Evolutionary conservation across 768 basidiomycete genomes (phyloP).

Genomic region (Tubosaeta sp.): DNA sequence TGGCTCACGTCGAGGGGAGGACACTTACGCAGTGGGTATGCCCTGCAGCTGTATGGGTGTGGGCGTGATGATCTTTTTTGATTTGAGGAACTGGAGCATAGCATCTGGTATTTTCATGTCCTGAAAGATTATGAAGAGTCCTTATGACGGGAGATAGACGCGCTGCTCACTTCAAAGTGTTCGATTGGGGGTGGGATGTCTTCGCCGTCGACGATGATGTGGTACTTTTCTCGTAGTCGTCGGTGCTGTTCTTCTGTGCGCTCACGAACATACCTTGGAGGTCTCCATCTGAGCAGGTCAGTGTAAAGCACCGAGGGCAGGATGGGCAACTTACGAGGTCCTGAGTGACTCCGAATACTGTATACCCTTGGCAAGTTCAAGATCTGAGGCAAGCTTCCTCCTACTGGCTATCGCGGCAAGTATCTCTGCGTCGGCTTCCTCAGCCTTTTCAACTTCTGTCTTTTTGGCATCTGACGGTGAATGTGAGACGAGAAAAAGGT

Average conservation of each 20-base stretch:
- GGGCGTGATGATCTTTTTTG: conserved; percentile 79
- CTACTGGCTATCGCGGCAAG: conserved; percentile 88
- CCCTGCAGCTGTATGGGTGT: conserved; percentile 98
- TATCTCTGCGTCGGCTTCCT: conserved; percentile 88
- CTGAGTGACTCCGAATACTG: conserved; percentile 82
- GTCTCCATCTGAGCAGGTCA: conserved; percentile 64
- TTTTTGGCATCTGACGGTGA: conserved; percentile 69
- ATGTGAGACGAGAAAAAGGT: conserved; percentile 14
- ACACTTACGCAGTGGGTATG: conserved; percentile 83
- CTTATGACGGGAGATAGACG: neutral
- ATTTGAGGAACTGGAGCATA: conserved; percentile 76
- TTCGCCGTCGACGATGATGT: conserved; percentile 94
- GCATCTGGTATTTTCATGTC: conserved; percentile 98
- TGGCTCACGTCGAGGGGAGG: neutral
- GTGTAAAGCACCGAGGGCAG: neutral
- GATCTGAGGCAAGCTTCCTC: conserved; percentile 86
- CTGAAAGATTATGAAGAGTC: conserved; percentile 35
- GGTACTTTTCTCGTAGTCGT: conserved; percentile 80
- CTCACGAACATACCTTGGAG: conserved; percentile 79
- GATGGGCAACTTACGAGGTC: conserved; percentile 56
- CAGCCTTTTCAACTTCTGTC: conserved; percentile 77
- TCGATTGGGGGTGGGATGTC: conserved; percentile 92
- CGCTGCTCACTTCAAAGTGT: conserved; percentile 62
- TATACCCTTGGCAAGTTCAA: conserved; percentile 92
- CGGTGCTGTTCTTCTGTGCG: conserved; percentile 65